Evolutionary conservation across 2,329 filamentous ascomycete species (phyloP), one percentile per base, ranked within the genome.

Genomic region (Penicillium sp.): DNA sequence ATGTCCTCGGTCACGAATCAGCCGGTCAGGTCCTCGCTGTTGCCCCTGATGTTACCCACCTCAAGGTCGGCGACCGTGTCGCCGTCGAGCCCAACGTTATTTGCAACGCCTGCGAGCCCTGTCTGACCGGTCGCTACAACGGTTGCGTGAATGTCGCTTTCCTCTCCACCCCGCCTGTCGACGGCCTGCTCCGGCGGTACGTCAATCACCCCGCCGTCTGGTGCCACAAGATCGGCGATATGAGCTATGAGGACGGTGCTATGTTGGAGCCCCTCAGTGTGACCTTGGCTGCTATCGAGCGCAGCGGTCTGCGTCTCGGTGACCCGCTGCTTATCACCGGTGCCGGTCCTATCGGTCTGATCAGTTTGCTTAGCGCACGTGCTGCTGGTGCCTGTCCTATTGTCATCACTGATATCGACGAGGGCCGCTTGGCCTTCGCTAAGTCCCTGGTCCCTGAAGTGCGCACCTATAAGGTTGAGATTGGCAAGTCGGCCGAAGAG

Each of bases 171-270:
- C 91, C 93, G 8, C 91, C 93, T 12, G 83, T 95, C 28, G 80
- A 87, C 8, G 93, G 91, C 32, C 79, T 97, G 55, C 77, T 97
- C 61, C 82, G 91, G 60, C 82, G 91, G 69, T 96, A 96, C 69
- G 87, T 96, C 73, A 95, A 91, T 75, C 91, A 96, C 75, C 90
- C 88, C 3, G 89, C 90, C 19, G 77, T 85, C 43, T 96, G 90
- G 89, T 96, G 91, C 74, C 88, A 96, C 77, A 95, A 95, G 77
- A 93, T 97, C 60, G 88, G 87, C 42, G 76, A 87, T 69, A 90
- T 97, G 85, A 85, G 83, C 48, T 97, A 83, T 66, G 91, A 97
- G 74, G 82, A 95, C 65, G 93, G 91, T 46, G 86, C 90, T 13
- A 78, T 96, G 72, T 76, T 97, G 38, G 93, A 97, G 75, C 91